These are phyloP conservation scores for Saccharomycopsis sp. DNA, from an alignment of 805 yeast species.

Conservation along the genomic window DNA sequence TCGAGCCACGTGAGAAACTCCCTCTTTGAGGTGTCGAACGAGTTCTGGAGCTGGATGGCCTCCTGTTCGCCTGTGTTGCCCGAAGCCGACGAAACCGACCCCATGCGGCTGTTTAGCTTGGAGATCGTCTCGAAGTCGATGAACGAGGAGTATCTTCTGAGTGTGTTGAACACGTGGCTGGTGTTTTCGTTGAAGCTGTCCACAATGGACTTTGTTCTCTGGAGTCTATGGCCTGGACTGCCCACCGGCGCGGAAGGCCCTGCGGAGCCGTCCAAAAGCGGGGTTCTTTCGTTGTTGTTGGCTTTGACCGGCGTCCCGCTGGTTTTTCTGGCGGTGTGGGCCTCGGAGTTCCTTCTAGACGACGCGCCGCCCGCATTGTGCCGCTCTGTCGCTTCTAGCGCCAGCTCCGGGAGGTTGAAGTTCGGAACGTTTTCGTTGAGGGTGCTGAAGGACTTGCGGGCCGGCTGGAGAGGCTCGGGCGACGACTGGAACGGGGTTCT, in stretches of 20 bases:
- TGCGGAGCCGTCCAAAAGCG: constrained; percentile 15
- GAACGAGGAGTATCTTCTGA: constrained; percentile 10
- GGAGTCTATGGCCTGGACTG: background rate
- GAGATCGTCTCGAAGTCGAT: background rate
- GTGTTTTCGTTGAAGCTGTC: constrained; percentile 22
- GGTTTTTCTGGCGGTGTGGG: constrained; percentile 3
- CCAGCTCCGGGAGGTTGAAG: constrained; percentile 4
- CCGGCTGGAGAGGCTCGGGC: background rate
- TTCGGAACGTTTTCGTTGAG: background rate
- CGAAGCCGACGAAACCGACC: background rate
- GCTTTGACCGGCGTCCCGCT: constrained; percentile 16
- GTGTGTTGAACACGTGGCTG: constrained; percentile 11
- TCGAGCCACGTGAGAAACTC: constrained; percentile 67
- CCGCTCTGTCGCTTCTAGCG: background rate
- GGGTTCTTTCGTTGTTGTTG: constrained; percentile 13
- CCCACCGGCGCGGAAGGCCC: background rate
- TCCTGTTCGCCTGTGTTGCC: constrained; percentile 1
- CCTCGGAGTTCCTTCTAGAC: background rate
- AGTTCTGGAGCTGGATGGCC: constrained; percentile 12
- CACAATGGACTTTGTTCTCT: constrained; percentile 26
- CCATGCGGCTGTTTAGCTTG: background rate
- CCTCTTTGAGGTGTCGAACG: constrained; percentile 31
- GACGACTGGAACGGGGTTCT: background rate
- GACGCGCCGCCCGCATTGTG: too few relatives aligned
- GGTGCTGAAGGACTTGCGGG: background rate